These are phyloP conservation scores for Solanum chacoense DNA, from an alignment of 305 asterid genomes.

Conservation along the genomic window DNA sequence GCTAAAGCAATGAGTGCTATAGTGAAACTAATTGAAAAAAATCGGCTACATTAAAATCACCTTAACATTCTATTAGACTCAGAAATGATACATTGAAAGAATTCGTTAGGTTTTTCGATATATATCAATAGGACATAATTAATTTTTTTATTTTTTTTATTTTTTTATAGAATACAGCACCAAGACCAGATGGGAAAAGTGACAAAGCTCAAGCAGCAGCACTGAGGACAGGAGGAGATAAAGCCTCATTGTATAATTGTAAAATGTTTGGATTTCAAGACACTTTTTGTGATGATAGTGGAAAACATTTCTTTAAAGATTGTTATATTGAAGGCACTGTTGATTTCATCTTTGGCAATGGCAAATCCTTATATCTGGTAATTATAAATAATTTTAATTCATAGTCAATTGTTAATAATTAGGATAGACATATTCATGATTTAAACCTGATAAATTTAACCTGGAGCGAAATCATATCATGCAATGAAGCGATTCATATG, in stretches of 20 bases:
- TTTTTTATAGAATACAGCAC: slow-evolving; percentile 21
- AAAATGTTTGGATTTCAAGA: slow-evolving; percentile 67
- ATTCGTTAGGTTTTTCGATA: background rate
- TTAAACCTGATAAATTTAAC: background rate
- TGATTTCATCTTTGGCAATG: slow-evolving; percentile 76
- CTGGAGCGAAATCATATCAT: background rate
- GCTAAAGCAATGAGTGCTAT: background rate
- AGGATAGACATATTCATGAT: background rate
- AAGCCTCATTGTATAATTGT: slow-evolving; percentile 52
- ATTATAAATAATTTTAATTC: background rate
- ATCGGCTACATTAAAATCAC: background rate
- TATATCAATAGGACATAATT: background rate
- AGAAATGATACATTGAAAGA: background rate
- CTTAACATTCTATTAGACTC: background rate
- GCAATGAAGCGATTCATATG: background rate
- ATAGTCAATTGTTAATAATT: too few relatives aligned
- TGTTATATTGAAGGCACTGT: slow-evolving; percentile 82
- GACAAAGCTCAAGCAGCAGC: slow-evolving; percentile 52
- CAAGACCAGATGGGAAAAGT: slow-evolving; percentile 43
- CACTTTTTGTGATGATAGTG: slow-evolving; percentile 55
- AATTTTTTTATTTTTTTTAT: background rate
- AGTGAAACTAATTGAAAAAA: background rate
- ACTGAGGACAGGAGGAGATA: slow-evolving; percentile 45
- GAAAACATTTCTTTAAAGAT: slow-evolving; percentile 64
- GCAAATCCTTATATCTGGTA: slow-evolving; percentile 59